phyloP scores from a whole-genome alignment of 2,329 filamentous ascomycete genomes.

The Rutstroemia sydowiana region DNA sequence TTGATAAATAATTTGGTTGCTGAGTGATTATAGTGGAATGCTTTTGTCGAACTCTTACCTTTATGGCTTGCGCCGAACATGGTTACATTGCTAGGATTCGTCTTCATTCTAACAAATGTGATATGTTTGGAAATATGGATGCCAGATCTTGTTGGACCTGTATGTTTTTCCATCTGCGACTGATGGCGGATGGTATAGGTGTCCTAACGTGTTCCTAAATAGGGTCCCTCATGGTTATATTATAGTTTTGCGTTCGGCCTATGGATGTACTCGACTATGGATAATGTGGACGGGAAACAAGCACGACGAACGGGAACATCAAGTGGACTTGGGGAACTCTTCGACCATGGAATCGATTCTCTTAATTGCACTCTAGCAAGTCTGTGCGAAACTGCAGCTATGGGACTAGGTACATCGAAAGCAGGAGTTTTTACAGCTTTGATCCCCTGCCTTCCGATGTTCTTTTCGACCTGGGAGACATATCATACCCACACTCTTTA shows the following conservation, averaged over 20 bases:
- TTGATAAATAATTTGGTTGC: conserved; percentile 1
- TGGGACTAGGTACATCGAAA: conserved; percentile 79
- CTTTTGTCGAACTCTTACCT: conserved; percentile 82
- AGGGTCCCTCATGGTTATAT: conserved; percentile 88
- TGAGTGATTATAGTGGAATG: conserved; percentile 72
- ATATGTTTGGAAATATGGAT: conserved; percentile 65
- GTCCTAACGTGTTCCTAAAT: conserved; percentile 7
- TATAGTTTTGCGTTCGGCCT: conserved; percentile 92
- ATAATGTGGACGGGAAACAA: conserved; percentile 98
- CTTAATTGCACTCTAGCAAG: conserved; percentile 93
- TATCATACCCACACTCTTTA: conserved; percentile 98
- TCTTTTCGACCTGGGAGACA: conserved; percentile 99
- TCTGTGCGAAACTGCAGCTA: conserved; percentile 82
- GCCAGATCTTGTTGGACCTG: conserved; percentile 84
- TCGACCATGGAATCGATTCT: conserved; percentile 98
- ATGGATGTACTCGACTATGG: conserved; percentile 99
- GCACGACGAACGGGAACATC: conserved; percentile 90
- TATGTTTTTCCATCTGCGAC: conserved; percentile 38
- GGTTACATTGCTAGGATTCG: conserved; percentile 91
- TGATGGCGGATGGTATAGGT: neutral
- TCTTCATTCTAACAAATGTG: conserved; percentile 86
- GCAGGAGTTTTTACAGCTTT: conserved; percentile 87
- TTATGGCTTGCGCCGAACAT: conserved; percentile 97
- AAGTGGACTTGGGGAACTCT: conserved; percentile 89
- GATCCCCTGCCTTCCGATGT: conserved; percentile 91